Conservation (phyloP, 257 asterid genomes). For the Fraxinus excelsior region DNA sequence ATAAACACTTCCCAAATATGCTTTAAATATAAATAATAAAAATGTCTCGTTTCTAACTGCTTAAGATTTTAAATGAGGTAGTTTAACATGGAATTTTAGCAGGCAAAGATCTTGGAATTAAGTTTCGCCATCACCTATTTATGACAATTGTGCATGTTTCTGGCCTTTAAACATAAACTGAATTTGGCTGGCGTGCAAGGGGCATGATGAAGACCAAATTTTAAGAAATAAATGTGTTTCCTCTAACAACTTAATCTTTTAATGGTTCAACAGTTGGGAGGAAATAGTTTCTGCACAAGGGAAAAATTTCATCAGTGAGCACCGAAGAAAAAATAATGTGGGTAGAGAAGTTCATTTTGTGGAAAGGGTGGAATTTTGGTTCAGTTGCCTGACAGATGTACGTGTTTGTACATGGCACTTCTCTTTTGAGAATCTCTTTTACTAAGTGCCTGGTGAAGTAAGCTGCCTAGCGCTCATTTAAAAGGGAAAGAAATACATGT, state of each 20-base stretch:
- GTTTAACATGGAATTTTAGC: neutral
- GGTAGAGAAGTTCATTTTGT: conserved; percentile 12
- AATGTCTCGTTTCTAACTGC: neutral
- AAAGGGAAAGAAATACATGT: neutral
- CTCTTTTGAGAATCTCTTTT: conserved; percentile 5
- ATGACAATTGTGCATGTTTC: no score
- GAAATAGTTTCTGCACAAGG: neutral
- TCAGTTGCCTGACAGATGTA: neutral
- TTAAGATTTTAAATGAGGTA: neutral
- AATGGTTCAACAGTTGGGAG: neutral
- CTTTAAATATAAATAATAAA: no score
- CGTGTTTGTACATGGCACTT: neutral
- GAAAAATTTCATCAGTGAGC: neutral
- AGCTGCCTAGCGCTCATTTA: neutral
- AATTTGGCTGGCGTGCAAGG: neutral
- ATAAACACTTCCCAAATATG: no score
- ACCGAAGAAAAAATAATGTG: neutral
- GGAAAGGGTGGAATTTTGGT: neutral
- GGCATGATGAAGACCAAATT: neutral
- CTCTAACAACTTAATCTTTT: neutral
- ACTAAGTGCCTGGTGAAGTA: neutral
- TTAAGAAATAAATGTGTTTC: neutral
- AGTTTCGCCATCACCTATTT: no score
- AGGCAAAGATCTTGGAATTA: no score
- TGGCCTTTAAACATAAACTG: neutral